Base-by-base conservation (phyloP, 2,329 filamentous ascomycete genomes). In the Niveomyces coronatus region DNA sequence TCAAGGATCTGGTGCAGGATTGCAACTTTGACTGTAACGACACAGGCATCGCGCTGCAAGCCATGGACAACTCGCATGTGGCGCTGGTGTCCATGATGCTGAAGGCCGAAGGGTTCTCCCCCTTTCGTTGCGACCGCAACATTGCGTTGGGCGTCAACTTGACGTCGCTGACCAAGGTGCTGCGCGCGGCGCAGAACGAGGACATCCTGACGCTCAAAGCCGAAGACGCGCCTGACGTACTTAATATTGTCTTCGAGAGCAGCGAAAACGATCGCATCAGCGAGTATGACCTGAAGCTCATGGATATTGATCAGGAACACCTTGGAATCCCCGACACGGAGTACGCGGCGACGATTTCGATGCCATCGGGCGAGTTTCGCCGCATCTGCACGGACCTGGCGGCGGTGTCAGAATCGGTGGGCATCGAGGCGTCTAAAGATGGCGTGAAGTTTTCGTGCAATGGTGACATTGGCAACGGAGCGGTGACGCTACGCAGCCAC, bases 21-120 rank as follows among this genome's bases (percentile, higher is more conserved):
- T 98, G 91, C 80, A 98, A 98, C 70, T 98, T 98, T 69, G 91
- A 98, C 74, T 98, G 93, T 82, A 98, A 96, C 82, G 93, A 98
- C 74, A 89, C 86, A 39, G 91, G 91, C 46, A 91, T 98, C 56
- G 88, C 89, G 36, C 84, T 98, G 40, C 91, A 98, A 67, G 91
- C 91, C 56, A 98, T 98, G 93, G 91, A 98, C 73, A 98, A 96
- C 77, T 96, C 88, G 35, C 91, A 98, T 67, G 91, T 98, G 53
- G 91, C 91, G 45, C 85, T 98, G 39, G 91, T 98, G 38, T 95
- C 91, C 49, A 98, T 98, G 91, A 80, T 94, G 74, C 83, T 98
- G 62, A 91, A 91, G 69, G 84, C 89, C 44, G 91, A 96, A 61
- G 80, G 79, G 51, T 98, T 98, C 73, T 81, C 79, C 6, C 88